phyloP scores from a whole-genome alignment of 305 asterid genomes.

The Fraxinus platypoda region DNA sequence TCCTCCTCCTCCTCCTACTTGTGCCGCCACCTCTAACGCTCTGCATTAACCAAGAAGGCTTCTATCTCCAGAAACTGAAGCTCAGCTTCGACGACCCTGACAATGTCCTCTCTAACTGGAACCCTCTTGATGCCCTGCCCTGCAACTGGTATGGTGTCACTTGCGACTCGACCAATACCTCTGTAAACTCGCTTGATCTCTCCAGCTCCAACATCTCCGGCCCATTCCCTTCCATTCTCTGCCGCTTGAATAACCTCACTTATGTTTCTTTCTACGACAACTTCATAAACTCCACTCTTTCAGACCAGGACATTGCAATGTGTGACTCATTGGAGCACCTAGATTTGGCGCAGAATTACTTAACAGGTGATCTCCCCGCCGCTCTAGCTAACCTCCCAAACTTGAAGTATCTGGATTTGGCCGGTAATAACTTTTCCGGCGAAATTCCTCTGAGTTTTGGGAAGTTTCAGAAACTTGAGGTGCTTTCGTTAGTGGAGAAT shows the following conservation, averaged over 20 bases:
- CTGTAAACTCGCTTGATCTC: slow-evolving; percentile 68
- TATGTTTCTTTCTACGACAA: slow-evolving; percentile 68
- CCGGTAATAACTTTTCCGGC: slow-evolving; percentile 90
- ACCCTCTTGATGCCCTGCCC: slow-evolving; percentile 53
- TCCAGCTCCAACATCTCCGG: slow-evolving; percentile 76
- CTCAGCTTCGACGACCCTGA: slow-evolving; percentile 73
- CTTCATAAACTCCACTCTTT: slow-evolving; percentile 57
- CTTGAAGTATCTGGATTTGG: slow-evolving; percentile 67
- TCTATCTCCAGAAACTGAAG: slow-evolving; percentile 57
- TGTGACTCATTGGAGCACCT: slow-evolving; percentile 70
- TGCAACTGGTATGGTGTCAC: slow-evolving; percentile 80
- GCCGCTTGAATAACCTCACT: slow-evolving; percentile 51
- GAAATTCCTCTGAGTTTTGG: slow-evolving; percentile 69
- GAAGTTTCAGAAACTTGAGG: slow-evolving; percentile 66
- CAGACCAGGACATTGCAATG: slow-evolving; percentile 36
- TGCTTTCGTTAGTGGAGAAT: slow-evolving; percentile 73
- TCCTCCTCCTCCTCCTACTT: slow-evolving; percentile 23
- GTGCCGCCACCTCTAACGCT: slow-evolving; percentile 29
- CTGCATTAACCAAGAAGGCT: slow-evolving; percentile 65
- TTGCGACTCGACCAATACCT: slow-evolving; percentile 44
- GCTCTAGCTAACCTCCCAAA: slow-evolving; percentile 52
- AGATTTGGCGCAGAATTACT: slow-evolving; percentile 72
- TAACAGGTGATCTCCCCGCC: slow-evolving; percentile 67
- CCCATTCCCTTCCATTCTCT: slow-evolving; percentile 70
- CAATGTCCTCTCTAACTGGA: slow-evolving; percentile 64